Evolutionary conservation across 2,329 filamentous ascomycete genomes (phyloP).

Genomic region (Akanthomyces uredinophilus): DNA sequence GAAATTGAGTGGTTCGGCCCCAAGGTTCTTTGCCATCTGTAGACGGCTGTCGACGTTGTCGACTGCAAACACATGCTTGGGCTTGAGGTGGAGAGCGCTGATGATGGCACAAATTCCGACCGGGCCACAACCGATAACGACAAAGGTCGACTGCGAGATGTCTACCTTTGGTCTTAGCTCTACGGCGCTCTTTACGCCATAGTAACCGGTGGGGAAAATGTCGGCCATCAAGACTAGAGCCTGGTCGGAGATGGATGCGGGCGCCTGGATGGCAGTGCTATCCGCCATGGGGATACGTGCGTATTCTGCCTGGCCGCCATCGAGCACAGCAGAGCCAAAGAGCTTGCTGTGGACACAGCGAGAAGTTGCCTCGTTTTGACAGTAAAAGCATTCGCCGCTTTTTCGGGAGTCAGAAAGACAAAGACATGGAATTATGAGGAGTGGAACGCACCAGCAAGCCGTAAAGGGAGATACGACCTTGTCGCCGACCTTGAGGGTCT

Average conservation of each 20-base stretch:
- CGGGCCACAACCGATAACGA: conserved; percentile 79
- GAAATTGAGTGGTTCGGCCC: conserved; percentile 82
- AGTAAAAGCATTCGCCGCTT: conserved; percentile 73
- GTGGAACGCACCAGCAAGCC: conserved; percentile 59
- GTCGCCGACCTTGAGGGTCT: conserved; percentile 66
- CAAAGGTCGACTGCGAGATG: conserved; percentile 56
- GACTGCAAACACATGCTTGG: conserved; percentile 71
- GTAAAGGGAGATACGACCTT: conserved; percentile 81
- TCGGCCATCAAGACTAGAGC: conserved; percentile 84
- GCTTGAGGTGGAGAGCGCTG: conserved; percentile 68
- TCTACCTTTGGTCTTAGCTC: conserved; percentile 44
- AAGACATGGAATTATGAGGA: neutral
- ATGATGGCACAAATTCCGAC: conserved; percentile 81
- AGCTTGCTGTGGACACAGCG: conserved; percentile 66
- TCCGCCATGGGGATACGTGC: conserved; percentile 78
- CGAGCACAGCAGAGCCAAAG: conserved; percentile 64
- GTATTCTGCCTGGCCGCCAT: conserved; percentile 79
- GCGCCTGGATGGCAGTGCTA: conserved; percentile 68
- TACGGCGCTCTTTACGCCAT: conserved; percentile 75
- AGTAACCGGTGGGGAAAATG: conserved; percentile 85
- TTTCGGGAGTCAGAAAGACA: conserved; percentile 16
- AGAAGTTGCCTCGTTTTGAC: conserved; percentile 68
- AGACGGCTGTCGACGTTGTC: conserved; percentile 73
- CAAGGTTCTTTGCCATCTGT: conserved; percentile 65
- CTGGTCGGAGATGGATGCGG: conserved; percentile 63